Base-by-base conservation (phyloP, 805 yeast genomes). In the Zygosaccharomyces siamensis region DNA sequence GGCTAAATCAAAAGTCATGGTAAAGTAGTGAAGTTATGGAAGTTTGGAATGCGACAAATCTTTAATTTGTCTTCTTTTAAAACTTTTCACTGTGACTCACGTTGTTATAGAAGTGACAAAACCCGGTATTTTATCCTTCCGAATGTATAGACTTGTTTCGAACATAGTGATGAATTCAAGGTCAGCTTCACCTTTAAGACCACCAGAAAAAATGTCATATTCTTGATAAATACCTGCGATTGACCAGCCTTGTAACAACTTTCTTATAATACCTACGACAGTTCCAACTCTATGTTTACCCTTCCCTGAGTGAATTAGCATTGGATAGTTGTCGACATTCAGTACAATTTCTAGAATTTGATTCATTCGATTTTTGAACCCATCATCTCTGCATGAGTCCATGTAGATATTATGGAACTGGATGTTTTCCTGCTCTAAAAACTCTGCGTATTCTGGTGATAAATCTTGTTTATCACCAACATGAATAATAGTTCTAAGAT, bases 251-350 rank as follows among this genome's bases (percentile, higher is more conserved):
- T 89, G 97, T 40, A 89, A 70, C 45, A 85, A 65, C 62, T 88
- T 89, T 43, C 99, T 71, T 76, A 92, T 82, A 27, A 89, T 75
- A 0, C 97, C 99, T n/a, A 90, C 95, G 37, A 90, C 72, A 1
- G 93, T 90, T 0, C 98, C 98, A 2, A 89, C 90, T 38, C 99
- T 70, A 64, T 92, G 99, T 66, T 93, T 93, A n/a, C 99, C 99
- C 70, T 92, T 92, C 67, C 93, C 89, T 3, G 97, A 89, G 65
- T 93, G 98, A 10, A 92, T 78, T 48, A 92, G 72, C 10, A 92
- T 80, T 1, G 99, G 99, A 63, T 85, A 88, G 63, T 89, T 89
- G 11, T 81, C 79, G 41, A 73, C 73, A 58, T 84, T 77, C 28
- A 82, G 63, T 43, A 86, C 72, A 32, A 84, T 59, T 48, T 77